These are phyloP conservation scores for Fraxinus albicans DNA, from an alignment of 305 asterid genomes.

Conservation along the genomic window DNA sequence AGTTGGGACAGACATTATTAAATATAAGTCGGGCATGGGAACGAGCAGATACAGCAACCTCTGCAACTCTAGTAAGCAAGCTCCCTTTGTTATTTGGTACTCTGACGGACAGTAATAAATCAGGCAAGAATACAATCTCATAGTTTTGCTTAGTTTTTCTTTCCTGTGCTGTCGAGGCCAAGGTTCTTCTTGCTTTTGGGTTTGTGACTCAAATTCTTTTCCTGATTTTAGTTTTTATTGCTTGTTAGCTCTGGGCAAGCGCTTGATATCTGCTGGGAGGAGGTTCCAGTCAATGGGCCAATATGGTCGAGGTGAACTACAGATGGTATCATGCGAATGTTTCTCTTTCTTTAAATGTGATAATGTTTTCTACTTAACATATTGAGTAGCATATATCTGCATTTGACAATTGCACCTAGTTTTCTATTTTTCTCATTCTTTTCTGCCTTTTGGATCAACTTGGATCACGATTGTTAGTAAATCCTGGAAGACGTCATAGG, in stretches of 20 bases:
- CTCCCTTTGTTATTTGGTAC: conserved; percentile 54
- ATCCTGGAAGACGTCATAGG: not conserved
- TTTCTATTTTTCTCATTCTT: not conserved
- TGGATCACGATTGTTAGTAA: not conserved
- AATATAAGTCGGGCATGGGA: conserved; percentile 91
- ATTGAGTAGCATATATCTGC: not conserved
- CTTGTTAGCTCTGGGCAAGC: conserved; percentile 87
- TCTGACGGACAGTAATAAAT: conserved; percentile 48
- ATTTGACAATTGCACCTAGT: not conserved
- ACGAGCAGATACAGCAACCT: conserved; percentile 64
- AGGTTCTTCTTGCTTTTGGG: not conserved
- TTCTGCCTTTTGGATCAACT: not conserved
- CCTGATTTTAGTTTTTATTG: conserved; percentile 40
- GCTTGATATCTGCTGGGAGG: conserved; percentile 77
- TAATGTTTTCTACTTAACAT: not conserved
- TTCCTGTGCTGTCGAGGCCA: not conserved
- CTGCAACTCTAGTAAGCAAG: conserved; percentile 56
- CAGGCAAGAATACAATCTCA: conserved; percentile 56
- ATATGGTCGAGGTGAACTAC: conserved; percentile 86
- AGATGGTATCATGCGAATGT: conserved; percentile 47
- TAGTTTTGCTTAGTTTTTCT: not conserved
- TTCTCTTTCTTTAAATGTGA: not conserved
- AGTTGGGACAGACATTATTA: conserved; percentile 63
- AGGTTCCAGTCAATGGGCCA: conserved; percentile 96
- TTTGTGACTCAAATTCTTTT: conserved; percentile 17